phyloP scores from a whole-genome alignment of 371 early-diverging fungal species.

The Apophysomyces variabilis region DNA sequence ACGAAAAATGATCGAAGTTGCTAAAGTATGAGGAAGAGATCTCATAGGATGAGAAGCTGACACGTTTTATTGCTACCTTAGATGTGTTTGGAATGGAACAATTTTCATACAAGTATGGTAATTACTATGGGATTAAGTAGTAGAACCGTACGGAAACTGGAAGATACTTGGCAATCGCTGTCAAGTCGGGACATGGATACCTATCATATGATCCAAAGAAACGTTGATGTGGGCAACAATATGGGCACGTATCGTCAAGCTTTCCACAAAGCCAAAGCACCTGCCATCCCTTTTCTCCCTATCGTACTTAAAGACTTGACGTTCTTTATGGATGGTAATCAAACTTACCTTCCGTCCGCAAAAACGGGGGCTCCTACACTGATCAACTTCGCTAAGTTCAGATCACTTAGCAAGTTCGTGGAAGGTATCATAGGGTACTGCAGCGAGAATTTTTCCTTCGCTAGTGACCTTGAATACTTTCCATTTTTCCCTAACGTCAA shows the following conservation, averaged over 20 bases:
- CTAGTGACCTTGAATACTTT: slow-evolving; percentile 36
- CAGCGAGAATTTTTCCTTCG: slow-evolving; percentile 39
- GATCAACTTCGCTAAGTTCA: slow-evolving; percentile 48
- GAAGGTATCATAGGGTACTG: slow-evolving; percentile 24
- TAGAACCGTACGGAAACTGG: slow-evolving; percentile 25
- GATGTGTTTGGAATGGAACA: slow-evolving; percentile 48
- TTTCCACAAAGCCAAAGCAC: slow-evolving; percentile 35
- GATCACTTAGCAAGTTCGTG: slow-evolving; percentile 30
- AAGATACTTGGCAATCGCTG: slow-evolving; percentile 32
- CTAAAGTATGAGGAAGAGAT: slow-evolving; percentile 31
- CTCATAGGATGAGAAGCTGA: not conserved
- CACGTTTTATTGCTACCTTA: slow-evolving; percentile 1
- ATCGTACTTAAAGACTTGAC: slow-evolving; percentile 49
- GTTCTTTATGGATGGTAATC: slow-evolving; percentile 47
- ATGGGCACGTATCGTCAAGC: slow-evolving; percentile 49
- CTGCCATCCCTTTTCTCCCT: slow-evolving; percentile 51
- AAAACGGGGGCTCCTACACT: slow-evolving; percentile 15
- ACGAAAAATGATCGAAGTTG: slow-evolving; percentile 45
- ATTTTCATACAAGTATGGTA: slow-evolving; percentile 51
- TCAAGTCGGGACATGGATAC: slow-evolving; percentile 34
- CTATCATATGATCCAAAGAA: slow-evolving; percentile 27
- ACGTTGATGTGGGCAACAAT: slow-evolving; percentile 43
- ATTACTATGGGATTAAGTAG: slow-evolving; percentile 42
- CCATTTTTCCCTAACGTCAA: slow-evolving; percentile 26
- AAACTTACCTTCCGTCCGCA: slow-evolving; percentile 13